Percentiles rank a stretch among this genome's conserved stretches.
These are phyloP conservation scores for Aspergillus saccharolyticus DNA, from an alignment of 495 filamentous ascomycete genomes.

Conservation along the genomic window DNA sequence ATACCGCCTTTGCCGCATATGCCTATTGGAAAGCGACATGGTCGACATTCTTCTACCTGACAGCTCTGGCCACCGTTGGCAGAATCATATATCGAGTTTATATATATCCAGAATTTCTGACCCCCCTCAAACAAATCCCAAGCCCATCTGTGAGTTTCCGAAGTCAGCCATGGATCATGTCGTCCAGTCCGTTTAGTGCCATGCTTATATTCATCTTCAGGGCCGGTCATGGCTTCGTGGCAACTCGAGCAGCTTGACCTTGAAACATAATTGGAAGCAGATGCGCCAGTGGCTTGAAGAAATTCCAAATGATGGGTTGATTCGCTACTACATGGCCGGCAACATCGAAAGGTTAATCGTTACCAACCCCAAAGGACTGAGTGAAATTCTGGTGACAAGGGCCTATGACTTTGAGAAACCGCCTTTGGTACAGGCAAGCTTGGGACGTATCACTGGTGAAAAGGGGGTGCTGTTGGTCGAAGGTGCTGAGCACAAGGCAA, in stretches of 20 bases:
- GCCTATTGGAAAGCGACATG: conserved; percentile 26
- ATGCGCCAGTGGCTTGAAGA: conserved; percentile 58
- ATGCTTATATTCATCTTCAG: conserved; percentile 13
- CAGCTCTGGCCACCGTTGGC: conserved; percentile 19
- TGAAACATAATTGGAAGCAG: conserved; percentile 50
- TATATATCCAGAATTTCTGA: conserved; percentile 69
- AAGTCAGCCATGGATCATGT: background rate
- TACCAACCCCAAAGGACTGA: conserved; percentile 59
- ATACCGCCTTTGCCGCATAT: conserved; percentile 27
- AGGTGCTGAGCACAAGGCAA: conserved; percentile 73
- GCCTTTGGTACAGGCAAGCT: conserved; percentile 39
- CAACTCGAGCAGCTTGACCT: conserved; percentile 20
- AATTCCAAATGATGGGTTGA: conserved; percentile 74
- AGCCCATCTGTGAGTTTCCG: conserved; percentile 47
- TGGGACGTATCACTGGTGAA: conserved; percentile 62
- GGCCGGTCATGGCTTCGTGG: conserved; percentile 34
- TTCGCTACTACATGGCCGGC: conserved; percentile 62
- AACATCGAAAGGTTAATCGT: conserved; percentile 68
- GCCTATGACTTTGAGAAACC: conserved; percentile 83
- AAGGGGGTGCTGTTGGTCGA: conserved; percentile 77
- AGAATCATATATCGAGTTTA: conserved; percentile 47
- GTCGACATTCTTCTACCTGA: conserved; percentile 18
- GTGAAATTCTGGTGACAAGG: conserved; percentile 60
- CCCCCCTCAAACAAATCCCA: conserved; percentile 62
- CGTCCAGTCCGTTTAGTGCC: background rate